A percentile compares a stretch with the other conserved stretches of the same genome.
Evolutionary conservation across 345 rosid genomes (phyloP).

Genomic region (Salix arbutifolia): DNA sequence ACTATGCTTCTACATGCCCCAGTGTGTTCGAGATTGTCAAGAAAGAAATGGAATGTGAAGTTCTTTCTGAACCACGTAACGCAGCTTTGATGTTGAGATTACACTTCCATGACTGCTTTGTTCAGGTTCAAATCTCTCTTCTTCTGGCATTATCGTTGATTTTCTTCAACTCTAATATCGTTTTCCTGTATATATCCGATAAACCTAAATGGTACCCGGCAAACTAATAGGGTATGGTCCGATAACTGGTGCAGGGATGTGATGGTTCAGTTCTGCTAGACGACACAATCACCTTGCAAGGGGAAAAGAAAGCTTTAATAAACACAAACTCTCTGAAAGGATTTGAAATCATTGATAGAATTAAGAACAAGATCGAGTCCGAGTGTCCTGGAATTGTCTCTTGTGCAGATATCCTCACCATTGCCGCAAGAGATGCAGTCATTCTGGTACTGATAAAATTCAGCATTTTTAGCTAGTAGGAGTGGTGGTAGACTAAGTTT

Average conservation of each 20-base stretch:
- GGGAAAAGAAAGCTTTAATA: conserved; percentile 69
- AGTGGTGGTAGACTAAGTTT: neutral
- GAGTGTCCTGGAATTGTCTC: conserved; percentile 90
- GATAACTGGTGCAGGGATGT: conserved; percentile 54
- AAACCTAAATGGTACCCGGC: neutral
- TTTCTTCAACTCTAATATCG: neutral
- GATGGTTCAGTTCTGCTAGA: conserved; percentile 86
- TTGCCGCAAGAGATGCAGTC: conserved; percentile 87
- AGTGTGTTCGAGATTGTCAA: conserved; percentile 53
- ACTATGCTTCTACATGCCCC: conserved; percentile 71
- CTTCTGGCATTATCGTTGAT: neutral
- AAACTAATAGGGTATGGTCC: neutral
- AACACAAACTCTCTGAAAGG: conserved; percentile 59
- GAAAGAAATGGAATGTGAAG: conserved; percentile 89
- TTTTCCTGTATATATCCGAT: neutral
- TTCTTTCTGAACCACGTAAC: conserved; percentile 72
- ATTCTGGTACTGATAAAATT: conserved; percentile 49
- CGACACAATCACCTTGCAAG: conserved; percentile 56
- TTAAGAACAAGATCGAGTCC: conserved; percentile 83
- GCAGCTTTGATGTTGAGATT: conserved; percentile 66
- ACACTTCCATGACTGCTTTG: conserved; percentile 92
- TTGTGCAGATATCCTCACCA: conserved; percentile 84
- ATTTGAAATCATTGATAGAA: conserved; percentile 58
- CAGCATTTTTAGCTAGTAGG: neutral
- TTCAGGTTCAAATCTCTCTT: conserved; percentile 48